A percentile compares a stretch with the other conserved stretches of the same genome.
Conservation (phyloP, 768 basidiomycete genomes). For the Cystobasidiopsis lactophilus region DNA sequence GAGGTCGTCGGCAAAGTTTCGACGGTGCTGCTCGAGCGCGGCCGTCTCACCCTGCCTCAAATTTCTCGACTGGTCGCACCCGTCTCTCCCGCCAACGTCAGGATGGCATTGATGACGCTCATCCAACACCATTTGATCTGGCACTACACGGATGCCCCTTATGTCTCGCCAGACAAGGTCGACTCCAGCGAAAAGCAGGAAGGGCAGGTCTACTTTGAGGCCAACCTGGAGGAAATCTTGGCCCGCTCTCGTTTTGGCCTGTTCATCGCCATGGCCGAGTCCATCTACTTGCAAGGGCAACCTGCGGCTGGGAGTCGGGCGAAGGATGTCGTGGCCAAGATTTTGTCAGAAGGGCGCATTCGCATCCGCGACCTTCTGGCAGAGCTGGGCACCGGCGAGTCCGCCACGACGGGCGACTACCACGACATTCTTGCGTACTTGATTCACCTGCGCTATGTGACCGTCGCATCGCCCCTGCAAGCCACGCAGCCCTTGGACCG, state of each 20-base stretch:
- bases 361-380: too few species aligned
- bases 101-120: background rate
- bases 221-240: background rate
- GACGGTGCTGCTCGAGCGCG: background rate
- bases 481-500: too few species aligned
- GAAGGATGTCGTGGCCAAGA: too few species aligned
- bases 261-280: background rate
- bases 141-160: background rate
- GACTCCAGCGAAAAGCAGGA: background rate
- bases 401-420: too few species aligned
- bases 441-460: too few species aligned
- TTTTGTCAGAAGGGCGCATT: too few species aligned
- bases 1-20: background rate
- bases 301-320: too few species aligned
- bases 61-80: background rate
- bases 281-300: too few species aligned
- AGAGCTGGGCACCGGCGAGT: too few species aligned
- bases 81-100: background rate
- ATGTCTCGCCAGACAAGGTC: background rate
- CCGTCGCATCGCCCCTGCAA: too few species aligned
- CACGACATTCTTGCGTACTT: too few species aligned
- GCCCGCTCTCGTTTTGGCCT: background rate
- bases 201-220: background rate
- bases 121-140: conserved; percentile 1
- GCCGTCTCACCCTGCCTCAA: background rate